Conservation (phyloP, 306 rosid species). For the Lathyrus oleraceus region DNA sequence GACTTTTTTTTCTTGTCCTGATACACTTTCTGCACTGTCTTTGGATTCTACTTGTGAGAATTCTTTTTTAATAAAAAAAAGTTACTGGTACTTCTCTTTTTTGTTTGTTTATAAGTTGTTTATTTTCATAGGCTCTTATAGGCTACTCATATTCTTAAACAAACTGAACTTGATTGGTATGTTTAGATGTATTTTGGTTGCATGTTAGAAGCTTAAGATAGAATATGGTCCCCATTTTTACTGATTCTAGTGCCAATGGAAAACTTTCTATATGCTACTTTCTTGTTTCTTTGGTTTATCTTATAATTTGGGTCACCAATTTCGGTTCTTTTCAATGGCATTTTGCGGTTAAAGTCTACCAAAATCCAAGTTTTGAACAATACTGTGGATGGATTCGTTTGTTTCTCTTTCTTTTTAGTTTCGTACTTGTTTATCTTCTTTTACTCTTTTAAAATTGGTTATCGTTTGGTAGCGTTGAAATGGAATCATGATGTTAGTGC, state of each 20-base stretch:
- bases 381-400: background rate
- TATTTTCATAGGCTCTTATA: slow-evolving; percentile 2
- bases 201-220: slow-evolving; percentile 27
- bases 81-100: slow-evolving; percentile 26
- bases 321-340: slow-evolving; percentile 4
- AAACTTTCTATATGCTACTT: slow-evolving; percentile 19
- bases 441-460: background rate
- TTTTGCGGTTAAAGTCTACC: slow-evolving; percentile 6
- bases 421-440: background rate
- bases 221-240: slow-evolving; percentile 31
- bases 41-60: slow-evolving; percentile 48
- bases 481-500: slow-evolving; percentile 26
- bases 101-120: background rate
- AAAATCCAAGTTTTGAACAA: too few species aligned
- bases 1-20: slow-evolving; percentile 54
- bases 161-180: slow-evolving; percentile 24
- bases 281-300: slow-evolving; percentile 7
- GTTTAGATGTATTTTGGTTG: background rate
- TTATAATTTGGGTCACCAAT: slow-evolving; percentile 1
- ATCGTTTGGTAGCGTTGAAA: slow-evolving; percentile 16
- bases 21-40: slow-evolving; percentile 42
- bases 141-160: slow-evolving; percentile 29
- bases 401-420: background rate
- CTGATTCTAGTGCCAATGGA: slow-evolving; percentile 22
- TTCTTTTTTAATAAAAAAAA: slow-evolving; percentile 31